Evolutionary conservation across 1,139 yeast species (phyloP), one percentile per base, ranked within the genome.

Genomic region (Blastobotrys indianensis): DNA sequence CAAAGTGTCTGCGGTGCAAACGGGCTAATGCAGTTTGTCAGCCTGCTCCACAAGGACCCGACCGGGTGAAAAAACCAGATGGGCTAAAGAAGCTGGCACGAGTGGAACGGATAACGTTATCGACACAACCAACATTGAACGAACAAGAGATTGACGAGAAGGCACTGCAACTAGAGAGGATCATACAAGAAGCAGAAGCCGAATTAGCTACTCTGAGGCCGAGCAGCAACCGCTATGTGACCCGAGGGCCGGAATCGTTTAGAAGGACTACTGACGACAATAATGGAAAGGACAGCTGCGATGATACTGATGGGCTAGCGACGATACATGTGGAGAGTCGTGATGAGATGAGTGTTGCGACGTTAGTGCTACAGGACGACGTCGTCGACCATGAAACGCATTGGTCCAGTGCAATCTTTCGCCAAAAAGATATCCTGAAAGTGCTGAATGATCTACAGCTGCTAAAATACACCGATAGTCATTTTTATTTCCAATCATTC

Each of bases 401-500:
- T 20, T 20, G 25, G 25, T 20, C 25, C 6, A 20, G 25, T 20
- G 25, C 25, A 20, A 20, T 20, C 25, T 20, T 20, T 7, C 25
- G 25, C 7, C 25, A 20, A 20, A 20, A 20, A 20, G 25, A 20
- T 20, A 20, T 20, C 25, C 25, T 20, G 6, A 20, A 20, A 20
- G 25, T 20, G 25, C 25, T 76, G 16, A 59, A 73, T 32, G 61
- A 59, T 39, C 52, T 65, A 37, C 59, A 58, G 9, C 57, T 68
- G 7, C 37, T 67, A 8, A 49, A 60, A 3, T 47, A 51, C 11
- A 54, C 54, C 7, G 62, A 60, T n/a, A 66, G 73, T 3, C 59
- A 59, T 28, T 48, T 50, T 10, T 62, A 75, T 51, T 70, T 62
- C 50, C 53, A 59, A 2, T 63, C 57, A 13, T 77, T 75, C 49